Evolutionary conservation across 768 basidiomycete genomes (phyloP).

Genomic region (Phylloporus arenicola): DNA sequence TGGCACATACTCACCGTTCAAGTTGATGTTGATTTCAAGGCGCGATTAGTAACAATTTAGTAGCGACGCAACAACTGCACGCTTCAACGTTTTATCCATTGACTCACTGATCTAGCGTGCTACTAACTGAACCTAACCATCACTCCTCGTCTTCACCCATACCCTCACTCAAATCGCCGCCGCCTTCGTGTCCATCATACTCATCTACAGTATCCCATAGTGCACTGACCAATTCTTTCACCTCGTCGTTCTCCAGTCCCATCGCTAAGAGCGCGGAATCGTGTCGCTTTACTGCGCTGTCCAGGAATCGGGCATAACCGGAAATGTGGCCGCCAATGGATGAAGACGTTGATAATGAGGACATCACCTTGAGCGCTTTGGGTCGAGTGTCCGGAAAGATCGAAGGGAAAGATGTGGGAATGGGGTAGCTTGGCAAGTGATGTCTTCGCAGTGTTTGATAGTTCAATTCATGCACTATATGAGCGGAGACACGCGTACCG

Average conservation of each 20-base stretch:
- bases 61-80: too few relatives aligned
- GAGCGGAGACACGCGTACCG: conserved; percentile 31
- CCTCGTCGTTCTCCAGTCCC: conserved; percentile 51
- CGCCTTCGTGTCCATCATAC: conserved; percentile 28
- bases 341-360: conserved; percentile 43
- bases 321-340: conserved; percentile 40
- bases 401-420: conserved; percentile 55
- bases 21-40: too few relatives aligned
- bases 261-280: conserved; percentile 29
- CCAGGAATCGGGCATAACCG: conserved; percentile 48
- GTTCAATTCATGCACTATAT: conserved; percentile 4
- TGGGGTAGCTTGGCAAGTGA: conserved; percentile 49
- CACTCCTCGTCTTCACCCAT: conserved; percentile 21
- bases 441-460: conserved; percentile 30
- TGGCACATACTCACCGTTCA: too few relatives aligned
- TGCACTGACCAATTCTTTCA: conserved; percentile 50
- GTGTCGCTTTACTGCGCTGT: conserved; percentile 38
- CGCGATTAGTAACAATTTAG: too few relatives aligned
- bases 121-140: neutral
- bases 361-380: conserved; percentile 28
- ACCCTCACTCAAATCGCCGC: conserved; percentile 15
- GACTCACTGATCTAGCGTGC: too few relatives aligned
- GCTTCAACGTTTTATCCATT: too few relatives aligned
- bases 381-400: conserved; percentile 31
- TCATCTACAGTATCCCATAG: conserved; percentile 56